phyloP scores from a whole-genome alignment of 352 stramenopile genomes.

The Phytophthora pinifolia region DNA sequence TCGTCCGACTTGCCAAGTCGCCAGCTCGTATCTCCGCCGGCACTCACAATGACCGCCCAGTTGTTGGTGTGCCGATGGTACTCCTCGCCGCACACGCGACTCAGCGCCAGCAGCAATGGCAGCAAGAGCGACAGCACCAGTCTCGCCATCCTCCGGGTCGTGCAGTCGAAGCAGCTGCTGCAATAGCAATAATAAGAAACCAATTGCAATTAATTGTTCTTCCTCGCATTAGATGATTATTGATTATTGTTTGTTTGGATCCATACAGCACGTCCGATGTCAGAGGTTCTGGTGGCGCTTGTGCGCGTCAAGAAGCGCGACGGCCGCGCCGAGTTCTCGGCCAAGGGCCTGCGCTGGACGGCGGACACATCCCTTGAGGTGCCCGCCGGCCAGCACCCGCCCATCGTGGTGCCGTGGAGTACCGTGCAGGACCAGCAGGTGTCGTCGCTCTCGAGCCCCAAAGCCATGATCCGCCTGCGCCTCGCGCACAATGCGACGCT shows the following conservation, averaged over 20 bases:
- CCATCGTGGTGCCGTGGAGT: conserved; percentile 63
- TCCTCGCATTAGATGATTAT: too few species aligned
- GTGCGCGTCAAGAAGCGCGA: conserved; percentile 86
- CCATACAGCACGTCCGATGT: conserved; percentile 13
- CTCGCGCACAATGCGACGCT: conserved; percentile 64
- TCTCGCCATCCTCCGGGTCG: conserved; percentile 17
- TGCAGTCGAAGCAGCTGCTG: neutral
- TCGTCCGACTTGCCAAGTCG: neutral
- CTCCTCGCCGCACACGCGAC: conserved; percentile 23
- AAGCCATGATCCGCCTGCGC: conserved; percentile 82
- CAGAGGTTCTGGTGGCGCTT: conserved; percentile 42
- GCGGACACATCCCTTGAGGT: conserved; percentile 37
- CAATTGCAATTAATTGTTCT: too few species aligned
- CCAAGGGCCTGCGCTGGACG: conserved; percentile 61
- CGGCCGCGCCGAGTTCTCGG: conserved; percentile 55
- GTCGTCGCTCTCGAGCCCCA: conserved; percentile 68
- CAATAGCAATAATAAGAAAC: too few species aligned
- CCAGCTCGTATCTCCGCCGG: neutral
- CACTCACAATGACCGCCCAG: conserved; percentile 78
- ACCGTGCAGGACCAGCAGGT: conserved; percentile 82
- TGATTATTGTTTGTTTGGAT: too few species aligned
- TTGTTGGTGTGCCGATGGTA: conserved; percentile 86
- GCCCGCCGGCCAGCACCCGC: conserved; percentile 22
- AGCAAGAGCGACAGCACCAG: conserved; percentile 27
- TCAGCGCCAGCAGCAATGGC: conserved; percentile 27